These are phyloP conservation scores for Hypomontagnella monticulosa DNA, from an alignment of 495 filamentous ascomycete genomes.

Conservation along the genomic window DNA sequence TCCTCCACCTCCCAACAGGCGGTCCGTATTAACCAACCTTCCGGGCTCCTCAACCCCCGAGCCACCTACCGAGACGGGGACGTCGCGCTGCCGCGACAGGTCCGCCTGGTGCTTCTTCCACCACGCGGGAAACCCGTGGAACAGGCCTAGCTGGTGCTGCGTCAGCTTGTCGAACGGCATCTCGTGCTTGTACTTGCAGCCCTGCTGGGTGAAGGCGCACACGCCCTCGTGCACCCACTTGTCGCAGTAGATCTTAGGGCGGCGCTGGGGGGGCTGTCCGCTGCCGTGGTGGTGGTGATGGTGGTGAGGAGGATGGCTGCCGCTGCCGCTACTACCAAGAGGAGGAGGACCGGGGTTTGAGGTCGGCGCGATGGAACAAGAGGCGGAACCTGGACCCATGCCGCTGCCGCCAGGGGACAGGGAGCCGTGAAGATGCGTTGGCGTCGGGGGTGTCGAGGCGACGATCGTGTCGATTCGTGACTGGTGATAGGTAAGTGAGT, in stretches of 20 bases:
- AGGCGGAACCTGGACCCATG: conserved; percentile 4
- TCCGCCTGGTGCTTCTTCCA: conserved; percentile 62
- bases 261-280: conserved; percentile 25
- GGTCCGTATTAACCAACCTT: background rate
- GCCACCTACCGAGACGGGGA: background rate
- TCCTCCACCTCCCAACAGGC: conserved; percentile 4
- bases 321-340: background rate
- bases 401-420: background rate
- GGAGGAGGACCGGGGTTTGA: too few species aligned
- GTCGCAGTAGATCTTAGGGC: conserved; percentile 79
- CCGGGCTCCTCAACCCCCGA: background rate
- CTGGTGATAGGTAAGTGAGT: conserved; percentile 9
- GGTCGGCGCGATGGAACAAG: background rate
- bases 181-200: conserved; percentile 87
- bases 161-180: conserved; percentile 73
- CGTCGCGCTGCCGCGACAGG: conserved; percentile 43
- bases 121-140: conserved; percentile 62
- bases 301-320: too few species aligned
- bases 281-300: background rate
- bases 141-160: conserved; percentile 70
- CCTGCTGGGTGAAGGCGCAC: conserved; percentile 85
- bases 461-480: conserved; percentile 49
- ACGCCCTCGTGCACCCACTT: conserved; percentile 86
- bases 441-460: conserved; percentile 35
- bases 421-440: conserved; percentile 2